Base-by-base conservation (phyloP, 2,329 filamentous ascomycete genomes). In the Clonostachys rhizophaga region DNA sequence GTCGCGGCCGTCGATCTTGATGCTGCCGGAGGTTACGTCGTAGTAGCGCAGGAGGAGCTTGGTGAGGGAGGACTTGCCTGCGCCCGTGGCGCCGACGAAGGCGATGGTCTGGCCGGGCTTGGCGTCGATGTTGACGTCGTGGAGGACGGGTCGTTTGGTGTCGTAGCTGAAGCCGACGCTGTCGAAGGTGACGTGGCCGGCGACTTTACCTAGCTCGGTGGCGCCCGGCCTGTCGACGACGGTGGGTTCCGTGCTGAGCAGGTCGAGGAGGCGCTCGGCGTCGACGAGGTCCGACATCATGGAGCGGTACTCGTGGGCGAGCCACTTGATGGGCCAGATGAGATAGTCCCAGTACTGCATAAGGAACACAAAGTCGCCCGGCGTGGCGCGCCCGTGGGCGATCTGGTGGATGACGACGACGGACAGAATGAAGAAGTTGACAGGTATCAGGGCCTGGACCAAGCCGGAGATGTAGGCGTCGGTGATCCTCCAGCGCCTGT, bases 41-140 rank as follows among this genome's bases (percentile, higher is more conserved):
- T 97, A 97, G 71, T 97, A 97, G 34, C 94, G 87, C 64, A 97
- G 92, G 34, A 97, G 74, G 5, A 97, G 76, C 5, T 89, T 87
- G 61, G 97, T 95, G 0, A 91, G 95, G 0, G 94, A 97, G 44
- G 84, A 90, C 72, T 99, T 97, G 49, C 94, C 94, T 60, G 91
- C 96, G 4, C 94, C 92, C 42, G 87, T 94, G 0, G 92, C 87
- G n/a, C 94, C 94, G 9, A 97, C 94, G 3, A 97, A 79, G 0
- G 92, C 94, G 3, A 65, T 67, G 43, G 74, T 79, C 39, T 77
- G 67, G n/a, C 75, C 75, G 6, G 67, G 68, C 45, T 66, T 44
- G 14, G 39, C 43, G 10, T 33, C 11, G 17, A 55, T 40, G 8
- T 52, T 50, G 16, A 73, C 53, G 11, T 65, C 58, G 34, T 63